These are phyloP conservation scores for Gautieria morchelliformis DNA, from an alignment of 768 basidiomycete genomes.

Conservation along the genomic window DNA sequence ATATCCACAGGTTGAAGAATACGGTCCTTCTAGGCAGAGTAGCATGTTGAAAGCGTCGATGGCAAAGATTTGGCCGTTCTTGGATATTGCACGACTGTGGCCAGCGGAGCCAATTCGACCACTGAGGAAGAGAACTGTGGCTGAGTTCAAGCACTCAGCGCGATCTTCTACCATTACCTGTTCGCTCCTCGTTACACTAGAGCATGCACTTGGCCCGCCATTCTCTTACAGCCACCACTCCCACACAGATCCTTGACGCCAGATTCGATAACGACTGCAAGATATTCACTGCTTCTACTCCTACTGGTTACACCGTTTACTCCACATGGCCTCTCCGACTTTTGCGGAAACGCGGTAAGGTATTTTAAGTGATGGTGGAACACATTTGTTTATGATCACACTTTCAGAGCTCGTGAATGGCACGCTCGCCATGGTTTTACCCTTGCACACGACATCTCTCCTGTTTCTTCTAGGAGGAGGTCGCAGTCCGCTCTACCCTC, in stretches of 20 bases:
- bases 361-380: conserved; percentile 8
- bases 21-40: background rate
- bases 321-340: conserved; percentile 65
- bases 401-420: conserved; percentile 65
- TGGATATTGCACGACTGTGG: background rate
- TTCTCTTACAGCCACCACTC: conserved; percentile 67
- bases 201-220: conserved; percentile 80
- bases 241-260: conserved; percentile 67
- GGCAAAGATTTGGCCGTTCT: too few species aligned
- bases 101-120: background rate
- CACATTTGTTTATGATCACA: conserved; percentile 7
- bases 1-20: conserved; percentile 4
- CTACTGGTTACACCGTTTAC: conserved; percentile 78
- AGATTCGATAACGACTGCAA: conserved; percentile 71
- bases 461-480: conserved; percentile 85
- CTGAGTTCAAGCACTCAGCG: background rate
- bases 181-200: background rate
- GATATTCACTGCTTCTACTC: conserved; percentile 74
- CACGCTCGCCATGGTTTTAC: conserved; percentile 66
- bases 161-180: background rate
- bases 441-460: conserved; percentile 72
- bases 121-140: background rate
- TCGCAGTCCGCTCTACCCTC: conserved; percentile 79
- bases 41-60: background rate
- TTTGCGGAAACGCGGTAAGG: conserved; percentile 69